Base-by-base conservation (phyloP, 306 rosid genomes). In the Begonia masoniana region DNA sequence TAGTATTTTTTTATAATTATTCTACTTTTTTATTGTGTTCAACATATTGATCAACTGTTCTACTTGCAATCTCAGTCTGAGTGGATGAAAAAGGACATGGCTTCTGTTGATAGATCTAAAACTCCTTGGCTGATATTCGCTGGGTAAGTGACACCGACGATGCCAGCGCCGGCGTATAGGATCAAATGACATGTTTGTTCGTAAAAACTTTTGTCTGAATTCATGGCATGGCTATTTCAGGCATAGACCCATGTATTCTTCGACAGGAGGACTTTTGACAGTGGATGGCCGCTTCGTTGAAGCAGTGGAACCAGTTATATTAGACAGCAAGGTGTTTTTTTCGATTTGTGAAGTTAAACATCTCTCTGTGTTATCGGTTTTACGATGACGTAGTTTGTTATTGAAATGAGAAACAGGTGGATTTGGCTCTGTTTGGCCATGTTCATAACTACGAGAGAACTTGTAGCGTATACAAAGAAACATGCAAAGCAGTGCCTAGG, bases 361-460 rank as follows among this genome's bases (percentile, higher is more conserved):
- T n/a, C n/a, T n/a, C n/a, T n/a, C n/a, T n/a, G n/a, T n/a, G n/a
- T n/a, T n/a, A n/a, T n/a, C n/a, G n/a, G n/a, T n/a, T n/a, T n/a
- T n/a, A n/a, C n/a, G n/a, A n/a, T n/a, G n/a, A n/a, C n/a, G n/a
- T n/a, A n/a, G n/a, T n/a, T n/a, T n/a, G n/a, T n/a, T n/a, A n/a
- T n/a, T n/a, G n/a, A n/a, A n/a, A n/a, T n/a, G n/a, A n/a, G n/a
- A n/a, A n/a, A n/a, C n/a, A 85, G 79, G 95, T 89, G 51, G 89
- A 89, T 64, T 60, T 85, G 68, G 94, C 17, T 36, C 75, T 89
- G 8, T 78, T 82, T 16, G 95, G 95, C 6, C 97, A 89, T 56
- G 94, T 82, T 41, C 95, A 89, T 62, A 85, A 78, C 51, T 89
- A 85, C 58, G 97, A 89, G 67, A 73, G 97, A 64, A 82, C 94